phyloP scores from a whole-genome alignment of 2,329 filamentous ascomycete genomes.

The Aspergillus neotritici region DNA sequence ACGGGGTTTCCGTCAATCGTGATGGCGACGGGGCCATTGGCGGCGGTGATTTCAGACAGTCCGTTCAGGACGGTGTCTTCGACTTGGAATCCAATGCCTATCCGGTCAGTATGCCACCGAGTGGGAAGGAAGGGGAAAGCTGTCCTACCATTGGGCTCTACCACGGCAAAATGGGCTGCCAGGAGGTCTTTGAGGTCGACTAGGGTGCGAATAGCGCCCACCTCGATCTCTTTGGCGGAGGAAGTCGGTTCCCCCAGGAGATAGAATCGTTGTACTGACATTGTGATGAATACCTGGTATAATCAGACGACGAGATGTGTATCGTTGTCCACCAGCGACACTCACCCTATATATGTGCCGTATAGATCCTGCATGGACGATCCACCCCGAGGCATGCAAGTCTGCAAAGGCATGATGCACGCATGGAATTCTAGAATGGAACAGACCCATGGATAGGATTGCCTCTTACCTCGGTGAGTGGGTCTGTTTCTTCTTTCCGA shows the following conservation, averaged over 20 bases:
- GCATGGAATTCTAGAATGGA: no score
- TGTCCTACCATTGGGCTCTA: slow-evolving; percentile 22
- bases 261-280: slow-evolving; percentile 14
- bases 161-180: slow-evolving; percentile 27
- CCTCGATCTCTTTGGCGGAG: slow-evolving; percentile 16
- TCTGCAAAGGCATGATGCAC: no score
- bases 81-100: slow-evolving; percentile 21
- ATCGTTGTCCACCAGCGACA: no score
- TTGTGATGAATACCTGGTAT: no score
- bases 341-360: no score
- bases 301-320: no score
- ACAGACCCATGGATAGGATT: no score
- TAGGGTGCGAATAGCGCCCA: slow-evolving; percentile 16
- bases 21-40: slow-evolving; percentile 16
- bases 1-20: slow-evolving; percentile 26
- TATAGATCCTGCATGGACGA: no score
- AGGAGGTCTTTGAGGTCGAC: slow-evolving; percentile 19
- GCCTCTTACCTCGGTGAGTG: no score
- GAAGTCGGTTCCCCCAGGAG: slow-evolving; percentile 18
- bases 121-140: neutral
- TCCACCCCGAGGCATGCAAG: no score
- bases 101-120: neutral
- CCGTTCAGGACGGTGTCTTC: slow-evolving; percentile 10
- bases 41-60: slow-evolving; percentile 13
- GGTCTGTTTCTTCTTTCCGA: no score